Percentiles rank a stretch among this genome's conserved stretches.
These are phyloP conservation scores for Candida multigemmis DNA, from an alignment of 805 yeast species.

Conservation along the genomic window DNA sequence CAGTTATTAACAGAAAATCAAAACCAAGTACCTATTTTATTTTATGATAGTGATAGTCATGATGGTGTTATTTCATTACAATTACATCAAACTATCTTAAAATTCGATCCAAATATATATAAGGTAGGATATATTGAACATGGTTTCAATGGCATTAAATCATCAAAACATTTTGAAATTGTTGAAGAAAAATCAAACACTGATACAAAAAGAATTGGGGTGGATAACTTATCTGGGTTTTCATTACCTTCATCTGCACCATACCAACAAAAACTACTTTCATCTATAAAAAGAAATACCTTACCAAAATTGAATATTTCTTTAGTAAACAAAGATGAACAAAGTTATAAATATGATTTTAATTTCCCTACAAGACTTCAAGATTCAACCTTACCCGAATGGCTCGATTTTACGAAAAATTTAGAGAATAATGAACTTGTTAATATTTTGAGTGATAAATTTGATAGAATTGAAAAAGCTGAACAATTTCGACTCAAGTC, in stretches of 20 bases:
- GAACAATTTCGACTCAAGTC: slow-evolving; percentile 29
- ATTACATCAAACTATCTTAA: slow-evolving; percentile 23
- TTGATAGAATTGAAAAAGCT: slow-evolving; percentile 26
- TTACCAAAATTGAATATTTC: slow-evolving; percentile 15
- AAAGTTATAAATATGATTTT: slow-evolving; percentile 13
- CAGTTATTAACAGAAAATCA: slow-evolving; percentile 6
- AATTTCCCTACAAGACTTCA: slow-evolving; percentile 10
- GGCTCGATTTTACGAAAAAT: slow-evolving; percentile 18
- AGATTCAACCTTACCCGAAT: slow-evolving; percentile 16
- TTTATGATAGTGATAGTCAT: slow-evolving; percentile 25
- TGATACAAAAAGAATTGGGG: slow-evolving; percentile 1
- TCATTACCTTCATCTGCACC: slow-evolving; percentile 32
- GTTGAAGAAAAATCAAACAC: not conserved
- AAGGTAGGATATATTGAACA: slow-evolving; percentile 3
- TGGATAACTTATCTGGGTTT: slow-evolving; percentile 31
- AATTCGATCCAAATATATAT: slow-evolving; percentile 16
- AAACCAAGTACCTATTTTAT: slow-evolving; percentile 11
- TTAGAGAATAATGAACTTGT: slow-evolving; percentile 12
- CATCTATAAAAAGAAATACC: slow-evolving; percentile 24
- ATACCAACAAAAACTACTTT: slow-evolving; percentile 22
- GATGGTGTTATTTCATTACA: slow-evolving; percentile 11
- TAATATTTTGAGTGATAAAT: slow-evolving; percentile 16
- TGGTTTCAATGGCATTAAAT: not conserved
- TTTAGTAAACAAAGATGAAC: slow-evolving; percentile 4
- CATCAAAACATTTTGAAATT: not conserved